Conservation (phyloP, 495 filamentous ascomycete genomes). For the Apiosordaria backusii region DNA sequence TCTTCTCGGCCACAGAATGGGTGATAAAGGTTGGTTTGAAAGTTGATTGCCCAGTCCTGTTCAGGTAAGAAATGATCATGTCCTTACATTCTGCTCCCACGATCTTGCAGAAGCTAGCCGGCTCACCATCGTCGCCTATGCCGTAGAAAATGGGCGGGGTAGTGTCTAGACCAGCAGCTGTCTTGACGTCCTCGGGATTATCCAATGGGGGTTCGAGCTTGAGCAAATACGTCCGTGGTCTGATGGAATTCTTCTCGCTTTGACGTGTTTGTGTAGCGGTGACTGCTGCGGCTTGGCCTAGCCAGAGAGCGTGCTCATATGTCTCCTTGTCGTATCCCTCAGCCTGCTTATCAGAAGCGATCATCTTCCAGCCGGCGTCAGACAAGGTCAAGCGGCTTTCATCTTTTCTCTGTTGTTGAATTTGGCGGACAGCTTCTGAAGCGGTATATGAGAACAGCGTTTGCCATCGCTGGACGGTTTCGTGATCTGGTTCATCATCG, state of each 20-base stretch:
- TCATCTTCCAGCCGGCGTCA: neutral
- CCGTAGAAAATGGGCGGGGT: neutral
- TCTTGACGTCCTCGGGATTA: conserved; percentile 2
- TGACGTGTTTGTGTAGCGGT: neutral
- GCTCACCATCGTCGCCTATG: conserved; percentile 10
- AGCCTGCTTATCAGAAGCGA: conserved; percentile 14
- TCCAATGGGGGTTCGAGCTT: conserved; percentile 16
- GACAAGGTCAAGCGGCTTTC: conserved; percentile 1
- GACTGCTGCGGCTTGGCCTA: neutral
- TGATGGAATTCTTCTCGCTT: conserved; percentile 3
- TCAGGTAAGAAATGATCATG: neutral
- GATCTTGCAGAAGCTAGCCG: conserved; percentile 13
- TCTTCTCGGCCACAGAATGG: conserved; percentile 34
- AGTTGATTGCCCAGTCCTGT: neutral
- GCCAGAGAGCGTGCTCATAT: conserved; percentile 16
- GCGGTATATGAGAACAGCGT: conserved; percentile 6
- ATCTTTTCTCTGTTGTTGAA: conserved; percentile 4
- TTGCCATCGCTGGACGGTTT: conserved; percentile 9
- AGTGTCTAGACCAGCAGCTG: neutral
- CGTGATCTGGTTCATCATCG: neutral
- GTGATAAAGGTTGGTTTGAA: conserved; percentile 34
- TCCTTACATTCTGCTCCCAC: conserved; percentile 3
- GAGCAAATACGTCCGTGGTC: conserved; percentile 12
- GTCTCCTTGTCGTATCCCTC: conserved; percentile 19
- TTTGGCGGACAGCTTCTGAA: conserved; percentile 9